These are phyloP conservation scores for Pseudogymnoascus sp. DNA, from an alignment of 2,329 filamentous ascomycete species.

Conservation along the genomic window DNA sequence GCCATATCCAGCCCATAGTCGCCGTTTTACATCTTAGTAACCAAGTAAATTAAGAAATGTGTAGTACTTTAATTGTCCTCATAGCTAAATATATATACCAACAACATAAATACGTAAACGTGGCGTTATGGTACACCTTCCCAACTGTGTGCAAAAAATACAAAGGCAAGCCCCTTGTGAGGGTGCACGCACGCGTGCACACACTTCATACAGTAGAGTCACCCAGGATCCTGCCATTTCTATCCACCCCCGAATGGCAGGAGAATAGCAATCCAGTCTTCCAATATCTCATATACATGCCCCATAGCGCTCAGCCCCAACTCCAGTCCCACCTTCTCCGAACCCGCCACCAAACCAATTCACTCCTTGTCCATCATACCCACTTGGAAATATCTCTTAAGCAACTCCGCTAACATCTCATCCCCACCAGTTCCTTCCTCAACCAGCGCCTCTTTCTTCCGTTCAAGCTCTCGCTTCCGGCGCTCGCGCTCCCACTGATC, in stretches of 20 bases:
- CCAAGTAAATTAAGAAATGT: background rate
- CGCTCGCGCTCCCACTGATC: background rate
- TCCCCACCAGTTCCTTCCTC: background rate
- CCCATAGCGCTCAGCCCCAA: background rate
- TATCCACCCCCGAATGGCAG: background rate
- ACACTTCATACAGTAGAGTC: background rate
- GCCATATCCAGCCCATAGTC: background rate
- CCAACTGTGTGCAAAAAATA: background rate
- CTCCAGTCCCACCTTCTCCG: background rate
- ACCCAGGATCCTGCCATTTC: background rate
- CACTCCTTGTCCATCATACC: background rate
- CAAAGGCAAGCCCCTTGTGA: background rate
- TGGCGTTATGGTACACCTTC: conserved; percentile 6
- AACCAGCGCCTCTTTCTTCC: conserved; percentile 7
- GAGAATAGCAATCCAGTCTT: background rate
- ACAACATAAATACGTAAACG: background rate
- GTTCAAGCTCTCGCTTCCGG: background rate
- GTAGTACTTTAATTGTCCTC: background rate
- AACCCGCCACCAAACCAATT: background rate
- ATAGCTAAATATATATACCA: background rate
- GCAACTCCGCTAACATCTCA: conserved; percentile 1
- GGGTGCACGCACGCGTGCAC: conserved; percentile 1
- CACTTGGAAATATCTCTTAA: conserved; percentile 4
- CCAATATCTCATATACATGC: background rate
- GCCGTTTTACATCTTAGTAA: background rate